These are phyloP conservation scores for Phlebopus sp. DNA, from an alignment of 1,284 basidiomycete species.

Conservation along the genomic window DNA sequence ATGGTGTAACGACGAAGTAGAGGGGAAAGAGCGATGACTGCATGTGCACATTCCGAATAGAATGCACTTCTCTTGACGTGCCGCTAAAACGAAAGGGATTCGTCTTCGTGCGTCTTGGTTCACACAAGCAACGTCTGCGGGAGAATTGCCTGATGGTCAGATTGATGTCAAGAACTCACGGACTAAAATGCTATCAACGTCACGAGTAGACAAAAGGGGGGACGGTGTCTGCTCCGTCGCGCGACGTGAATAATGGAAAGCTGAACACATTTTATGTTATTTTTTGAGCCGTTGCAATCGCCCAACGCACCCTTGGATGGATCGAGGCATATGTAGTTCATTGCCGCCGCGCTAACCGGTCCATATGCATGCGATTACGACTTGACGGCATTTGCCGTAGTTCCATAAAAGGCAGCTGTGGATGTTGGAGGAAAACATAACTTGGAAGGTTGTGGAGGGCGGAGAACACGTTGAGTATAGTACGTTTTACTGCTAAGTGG, in stretches of 20 bases:
- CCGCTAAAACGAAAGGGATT: constrained; percentile 4
- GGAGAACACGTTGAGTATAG: constrained; percentile 6
- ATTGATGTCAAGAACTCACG: no score
- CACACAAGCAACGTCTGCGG: constrained; percentile 12
- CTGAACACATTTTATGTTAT: neutral
- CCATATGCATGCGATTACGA: constrained; percentile 27
- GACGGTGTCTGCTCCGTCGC: neutral
- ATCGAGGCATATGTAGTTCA: constrained; percentile 5
- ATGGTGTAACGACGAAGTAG: no score
- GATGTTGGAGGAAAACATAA: constrained; percentile 16
- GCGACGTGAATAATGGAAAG: neutral
- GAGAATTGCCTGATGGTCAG: constrained; percentile 1
- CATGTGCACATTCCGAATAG: neutral
- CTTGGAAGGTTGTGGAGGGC: no score
- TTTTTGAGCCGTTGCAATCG: neutral
- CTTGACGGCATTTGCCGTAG: constrained; percentile 24
- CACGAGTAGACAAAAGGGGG: neutral
- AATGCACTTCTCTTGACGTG: neutral
- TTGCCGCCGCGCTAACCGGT: no score
- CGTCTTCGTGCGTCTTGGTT: constrained; percentile 6
- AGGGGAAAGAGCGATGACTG: neutral
- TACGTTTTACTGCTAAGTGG: constrained; percentile 16
- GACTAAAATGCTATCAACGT: neutral
- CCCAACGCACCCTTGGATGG: neutral
- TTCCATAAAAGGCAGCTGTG: constrained; percentile 28